Evolutionary conservation across 306 rosid genomes (phyloP).

Genomic region (Castanea sativa): DNA sequence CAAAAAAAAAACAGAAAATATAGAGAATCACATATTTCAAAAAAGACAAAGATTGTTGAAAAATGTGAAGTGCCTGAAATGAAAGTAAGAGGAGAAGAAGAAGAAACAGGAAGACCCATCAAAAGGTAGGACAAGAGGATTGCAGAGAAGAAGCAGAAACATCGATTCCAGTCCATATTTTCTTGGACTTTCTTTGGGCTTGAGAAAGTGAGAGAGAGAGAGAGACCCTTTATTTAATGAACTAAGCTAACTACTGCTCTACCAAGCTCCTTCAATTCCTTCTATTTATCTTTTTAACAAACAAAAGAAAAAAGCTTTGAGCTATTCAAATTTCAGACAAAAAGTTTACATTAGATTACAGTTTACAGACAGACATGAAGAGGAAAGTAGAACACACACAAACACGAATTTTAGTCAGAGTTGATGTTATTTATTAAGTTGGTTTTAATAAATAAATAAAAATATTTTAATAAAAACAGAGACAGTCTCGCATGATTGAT

Average conservation of each 20-base stretch:
- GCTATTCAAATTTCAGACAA: no score
- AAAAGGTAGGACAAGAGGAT: slow-evolving; percentile 37
- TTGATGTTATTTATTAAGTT: no score
- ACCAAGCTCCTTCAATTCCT: not conserved
- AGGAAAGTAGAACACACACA: not conserved
- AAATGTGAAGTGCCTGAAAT: slow-evolving; percentile 45
- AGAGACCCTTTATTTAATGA: not conserved
- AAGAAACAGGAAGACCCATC: slow-evolving; percentile 38
- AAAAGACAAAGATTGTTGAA: not conserved
- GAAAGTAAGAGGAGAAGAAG: slow-evolving; percentile 43
- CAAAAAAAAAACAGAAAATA: not conserved
- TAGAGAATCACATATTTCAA: not conserved
- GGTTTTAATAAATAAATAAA: not conserved
- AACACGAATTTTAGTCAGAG: no score
- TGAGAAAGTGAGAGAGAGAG: not conserved
- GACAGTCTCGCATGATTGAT: not conserved
- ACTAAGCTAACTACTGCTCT: not conserved
- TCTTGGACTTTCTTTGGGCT: slow-evolving; percentile 2
- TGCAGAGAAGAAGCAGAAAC: slow-evolving; percentile 28
- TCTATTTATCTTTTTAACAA: not conserved
- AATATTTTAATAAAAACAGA: not conserved
- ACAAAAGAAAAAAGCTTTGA: not conserved
- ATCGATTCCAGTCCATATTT: slow-evolving; percentile 46
- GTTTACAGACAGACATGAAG: not conserved
- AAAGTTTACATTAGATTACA: no score